Conservation (phyloP, 2,329 filamentous ascomycete genomes). For the Fusarium torreyae region DNA sequence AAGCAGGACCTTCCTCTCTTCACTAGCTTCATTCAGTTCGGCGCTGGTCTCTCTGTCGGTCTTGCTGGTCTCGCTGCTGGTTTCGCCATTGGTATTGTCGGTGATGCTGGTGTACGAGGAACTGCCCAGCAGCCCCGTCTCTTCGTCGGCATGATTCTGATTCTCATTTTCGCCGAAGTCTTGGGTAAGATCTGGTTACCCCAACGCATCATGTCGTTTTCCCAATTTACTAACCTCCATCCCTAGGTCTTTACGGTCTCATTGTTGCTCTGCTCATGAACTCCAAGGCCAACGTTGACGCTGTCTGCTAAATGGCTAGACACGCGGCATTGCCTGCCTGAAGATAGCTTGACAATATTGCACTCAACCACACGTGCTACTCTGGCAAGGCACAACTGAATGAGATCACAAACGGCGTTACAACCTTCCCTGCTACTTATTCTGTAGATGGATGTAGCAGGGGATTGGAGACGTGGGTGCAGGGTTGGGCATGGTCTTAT, state of each 20-base stretch:
- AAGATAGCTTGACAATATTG: slow-evolving; percentile 57
- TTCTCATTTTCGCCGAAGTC: slow-evolving; percentile 99
- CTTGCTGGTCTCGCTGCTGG: slow-evolving; percentile 87
- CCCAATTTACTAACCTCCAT: slow-evolving; percentile 43
- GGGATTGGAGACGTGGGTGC: slow-evolving; percentile 45
- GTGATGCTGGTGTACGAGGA: slow-evolving; percentile 90
- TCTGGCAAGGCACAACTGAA: slow-evolving; percentile 44
- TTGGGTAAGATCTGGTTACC: slow-evolving; percentile 76
- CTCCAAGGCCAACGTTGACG: slow-evolving; percentile 83
- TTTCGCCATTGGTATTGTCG: slow-evolving; percentile 90
- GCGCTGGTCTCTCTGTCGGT: slow-evolving; percentile 86
- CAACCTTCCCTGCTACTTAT: slow-evolving; percentile 40
- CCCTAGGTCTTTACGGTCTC: slow-evolving; percentile 93
- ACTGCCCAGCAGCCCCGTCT: slow-evolving; percentile 87
- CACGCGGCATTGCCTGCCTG: slow-evolving; percentile 26
- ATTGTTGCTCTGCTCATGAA: slow-evolving; percentile 99
- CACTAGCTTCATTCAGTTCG: slow-evolving; percentile 88
- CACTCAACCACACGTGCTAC: slow-evolving; percentile 50
- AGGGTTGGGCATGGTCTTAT: slow-evolving; percentile 42
- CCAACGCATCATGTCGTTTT: not conserved
- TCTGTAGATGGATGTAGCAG: slow-evolving; percentile 30
- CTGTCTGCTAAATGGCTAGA: slow-evolving; percentile 62
- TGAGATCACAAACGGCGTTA: slow-evolving; percentile 44
- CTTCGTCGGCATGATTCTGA: slow-evolving; percentile 98
- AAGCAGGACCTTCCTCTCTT: slow-evolving; percentile 81